Conservation (phyloP, 441 rosid genomes). For the Sinapis alba region DNA sequence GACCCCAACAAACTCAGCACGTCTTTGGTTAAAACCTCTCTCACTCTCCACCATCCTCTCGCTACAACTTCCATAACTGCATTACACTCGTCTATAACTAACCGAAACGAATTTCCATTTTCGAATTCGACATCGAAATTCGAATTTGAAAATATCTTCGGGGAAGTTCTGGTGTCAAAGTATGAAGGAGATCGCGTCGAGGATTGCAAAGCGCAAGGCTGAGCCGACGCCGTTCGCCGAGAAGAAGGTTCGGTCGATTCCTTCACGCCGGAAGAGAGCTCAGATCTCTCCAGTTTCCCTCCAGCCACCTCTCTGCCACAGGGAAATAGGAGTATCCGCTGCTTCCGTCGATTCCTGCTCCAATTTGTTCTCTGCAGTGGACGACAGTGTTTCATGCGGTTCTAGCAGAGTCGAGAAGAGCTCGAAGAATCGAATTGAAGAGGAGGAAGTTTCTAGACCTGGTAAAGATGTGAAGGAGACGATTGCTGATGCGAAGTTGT, state of each 20-base stretch:
- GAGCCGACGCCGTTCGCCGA: conserved; percentile 36
- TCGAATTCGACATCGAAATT: conserved; percentile 27
- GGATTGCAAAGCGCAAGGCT: conserved; percentile 32
- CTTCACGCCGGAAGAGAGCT: conserved; percentile 51
- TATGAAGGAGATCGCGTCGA: conserved; percentile 42
- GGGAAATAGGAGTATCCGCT: conserved; percentile 33
- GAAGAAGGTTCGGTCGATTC: conserved; percentile 70
- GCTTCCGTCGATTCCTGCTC: conserved; percentile 46
- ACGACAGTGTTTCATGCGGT: conserved; percentile 51
- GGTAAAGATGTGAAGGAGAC: conserved; percentile 30
- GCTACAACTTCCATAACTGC: conserved; percentile 47
- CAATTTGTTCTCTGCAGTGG: conserved; percentile 41
- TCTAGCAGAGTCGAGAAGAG: conserved; percentile 49
- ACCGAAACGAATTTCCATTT: conserved; percentile 12
- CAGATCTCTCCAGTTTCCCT: conserved; percentile 50
- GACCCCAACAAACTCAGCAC: no score
- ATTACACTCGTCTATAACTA: conserved; percentile 29
- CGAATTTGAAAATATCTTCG: conserved; percentile 18
- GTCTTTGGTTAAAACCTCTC: neutral
- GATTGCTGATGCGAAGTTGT: conserved; percentile 35
- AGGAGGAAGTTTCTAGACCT: conserved; percentile 36
- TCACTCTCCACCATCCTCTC: conserved; percentile 13
- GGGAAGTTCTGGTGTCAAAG: conserved; percentile 17
- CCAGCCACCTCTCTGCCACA: conserved; percentile 19
- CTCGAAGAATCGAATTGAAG: conserved; percentile 31